Evolutionary conservation across 1,284 basidiomycete genomes (phyloP).

Genomic region (Cystobasidium slooffiae): DNA sequence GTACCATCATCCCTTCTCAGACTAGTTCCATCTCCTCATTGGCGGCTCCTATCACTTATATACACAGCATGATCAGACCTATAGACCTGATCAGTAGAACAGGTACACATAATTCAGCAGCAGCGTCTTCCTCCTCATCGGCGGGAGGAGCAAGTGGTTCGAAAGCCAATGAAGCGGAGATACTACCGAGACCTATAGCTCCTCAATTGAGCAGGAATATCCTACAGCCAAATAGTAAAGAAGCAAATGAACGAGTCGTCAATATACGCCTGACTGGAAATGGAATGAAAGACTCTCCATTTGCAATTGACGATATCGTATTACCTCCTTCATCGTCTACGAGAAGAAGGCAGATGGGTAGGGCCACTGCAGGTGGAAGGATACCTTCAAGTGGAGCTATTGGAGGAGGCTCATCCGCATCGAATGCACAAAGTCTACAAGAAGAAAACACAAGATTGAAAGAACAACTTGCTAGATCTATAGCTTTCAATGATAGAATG

Average conservation of each 20-base stretch:
- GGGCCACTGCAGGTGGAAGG: background rate
- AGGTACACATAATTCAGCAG: background rate
- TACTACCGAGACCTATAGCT: constrained; percentile 35
- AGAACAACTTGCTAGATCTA: constrained; percentile 47
- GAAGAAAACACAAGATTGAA: constrained; percentile 45
- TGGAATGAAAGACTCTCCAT: background rate
- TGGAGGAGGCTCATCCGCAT: too few species aligned
- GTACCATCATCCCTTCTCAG: constrained; percentile 69
- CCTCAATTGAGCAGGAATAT: constrained; percentile 32
- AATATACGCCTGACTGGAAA: constrained; percentile 23
- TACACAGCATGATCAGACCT: constrained; percentile 77
- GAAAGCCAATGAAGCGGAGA: constrained; percentile 26
- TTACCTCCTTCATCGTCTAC: constrained; percentile 3
- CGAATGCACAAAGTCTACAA: constrained; percentile 38
- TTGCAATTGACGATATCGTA: constrained; percentile 20
- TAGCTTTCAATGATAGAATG: constrained; percentile 49
- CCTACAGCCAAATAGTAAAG: constrained; percentile 21
- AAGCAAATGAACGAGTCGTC: constrained; percentile 31
- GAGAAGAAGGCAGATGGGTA: background rate
- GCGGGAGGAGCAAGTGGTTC: background rate
- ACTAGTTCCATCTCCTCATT: constrained; percentile 61
- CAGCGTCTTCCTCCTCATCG: background rate
- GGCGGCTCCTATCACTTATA: constrained; percentile 67
- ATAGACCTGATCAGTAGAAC: constrained; percentile 79
- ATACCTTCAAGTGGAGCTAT: background rate